A percentile compares a stretch with the other conserved stretches of the same genome.
Evolutionary conservation across 1,284 basidiomycete species (phyloP).

Genomic region (Cryptococcus wingfieldii): DNA sequence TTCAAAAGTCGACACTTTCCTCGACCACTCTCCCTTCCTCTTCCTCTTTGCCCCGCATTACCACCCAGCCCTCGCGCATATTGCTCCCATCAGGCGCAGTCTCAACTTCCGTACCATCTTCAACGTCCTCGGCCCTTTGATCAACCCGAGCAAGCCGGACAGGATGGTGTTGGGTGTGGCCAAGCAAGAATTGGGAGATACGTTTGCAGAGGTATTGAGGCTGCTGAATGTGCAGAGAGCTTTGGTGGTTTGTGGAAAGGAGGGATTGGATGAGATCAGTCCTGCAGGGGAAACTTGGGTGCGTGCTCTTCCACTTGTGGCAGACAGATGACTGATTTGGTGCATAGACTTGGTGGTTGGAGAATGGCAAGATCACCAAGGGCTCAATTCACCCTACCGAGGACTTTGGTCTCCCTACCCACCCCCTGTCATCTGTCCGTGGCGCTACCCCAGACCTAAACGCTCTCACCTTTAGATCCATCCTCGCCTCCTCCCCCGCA

Average conservation of each 20-base stretch:
- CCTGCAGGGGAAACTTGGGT: conserved; percentile 84
- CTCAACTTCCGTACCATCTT: conserved; percentile 97
- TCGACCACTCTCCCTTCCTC: conserved; percentile 64
- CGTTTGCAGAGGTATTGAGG: conserved; percentile 72
- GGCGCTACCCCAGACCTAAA: conserved; percentile 72
- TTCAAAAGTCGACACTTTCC: conserved; percentile 57
- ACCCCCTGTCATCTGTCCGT: conserved; percentile 66
- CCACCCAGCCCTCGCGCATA: conserved; percentile 77
- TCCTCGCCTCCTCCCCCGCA: conserved; percentile 45
- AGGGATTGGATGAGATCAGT: conserved; percentile 90
- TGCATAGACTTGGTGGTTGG: conserved; percentile 52
- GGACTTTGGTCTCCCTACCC: conserved; percentile 67
- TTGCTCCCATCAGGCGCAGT: conserved; percentile 78
- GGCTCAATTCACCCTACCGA: conserved; percentile 48
- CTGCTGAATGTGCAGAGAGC: conserved; percentile 66
- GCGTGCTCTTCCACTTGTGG: conserved; percentile 43
- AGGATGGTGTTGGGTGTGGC: conserved; percentile 91
- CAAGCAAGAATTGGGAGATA: conserved; percentile 72
- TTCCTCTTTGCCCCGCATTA: conserved; percentile 94
- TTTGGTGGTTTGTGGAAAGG: conserved; percentile 88
- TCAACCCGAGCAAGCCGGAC: conserved; percentile 82
- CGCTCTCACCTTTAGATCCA: conserved; percentile 50
- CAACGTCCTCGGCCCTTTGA: conserved; percentile 90
- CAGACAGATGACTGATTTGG: not conserved
- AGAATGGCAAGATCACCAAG: conserved; percentile 47